Evolutionary conservation across 495 filamentous ascomycete species (phyloP), one percentile per base, ranked within the genome.

Genomic region (Collariella sp.): DNA sequence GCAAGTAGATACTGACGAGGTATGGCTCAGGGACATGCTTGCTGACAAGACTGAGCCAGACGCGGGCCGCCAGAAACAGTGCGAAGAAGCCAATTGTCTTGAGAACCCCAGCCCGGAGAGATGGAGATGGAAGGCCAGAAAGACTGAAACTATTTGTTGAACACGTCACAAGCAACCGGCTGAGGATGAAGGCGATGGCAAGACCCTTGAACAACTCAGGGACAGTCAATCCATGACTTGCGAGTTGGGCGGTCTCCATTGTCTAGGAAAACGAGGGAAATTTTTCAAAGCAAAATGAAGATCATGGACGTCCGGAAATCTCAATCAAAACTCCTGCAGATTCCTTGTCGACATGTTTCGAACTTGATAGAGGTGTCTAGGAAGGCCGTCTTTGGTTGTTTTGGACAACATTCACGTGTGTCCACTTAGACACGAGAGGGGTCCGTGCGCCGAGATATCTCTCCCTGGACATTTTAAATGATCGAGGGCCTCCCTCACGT

Each of bases 1-100:
- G 20, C 11, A 26, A 42, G 42, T 24, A 5, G 23, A 5, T 4
- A 65, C 76, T 46, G 67, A 89, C 86, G 13, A 95, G 76, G 66
- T 96, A 96, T 10, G 91, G 88, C 46, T 91, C 84, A 31, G 87
- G 82, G 39, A 88, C 84, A 58, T 73, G 57, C 50, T 70, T 50
- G 26, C 65, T 68, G 9, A 79, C 75, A 7, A 72, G 48, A 11
- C 57, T 57, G 10, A 74, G 59, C 78, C 68, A 70, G 0, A 40
- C 45, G 2, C 54, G 39, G 10, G 55, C 55, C 1, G 61, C 45
- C 5, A 61, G 29, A 29, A 46, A 61, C n/a, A 69, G 15, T 10
- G 47, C 24, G 12, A 55, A 54, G 9, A 64, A 55, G 3, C 52
- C 52, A 15, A 23, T 24, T 10, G 34, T 12, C 0, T 55, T 56